Percentiles rank a stretch among this genome's conserved stretches.
phyloP scores from a whole-genome alignment of 73 alveolate species.

The Urostyla sp. region DNA sequence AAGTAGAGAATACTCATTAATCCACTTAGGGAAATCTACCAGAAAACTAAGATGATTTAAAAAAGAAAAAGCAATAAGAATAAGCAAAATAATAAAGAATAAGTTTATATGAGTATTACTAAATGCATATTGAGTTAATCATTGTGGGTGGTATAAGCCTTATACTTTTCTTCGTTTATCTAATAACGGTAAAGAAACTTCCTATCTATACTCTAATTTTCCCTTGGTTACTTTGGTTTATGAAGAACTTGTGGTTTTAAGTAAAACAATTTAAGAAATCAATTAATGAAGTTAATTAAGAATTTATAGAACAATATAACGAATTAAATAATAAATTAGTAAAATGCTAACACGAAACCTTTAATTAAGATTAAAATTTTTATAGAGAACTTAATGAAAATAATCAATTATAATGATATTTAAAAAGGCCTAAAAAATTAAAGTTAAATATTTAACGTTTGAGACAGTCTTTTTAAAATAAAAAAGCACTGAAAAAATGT shows the following conservation, averaged over 20 bases:
- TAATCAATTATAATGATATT: background rate
- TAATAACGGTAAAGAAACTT: constrained; percentile 3
- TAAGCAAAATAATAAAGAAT: background rate
- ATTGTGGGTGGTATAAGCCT: background rate
- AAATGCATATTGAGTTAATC: constrained; percentile 1
- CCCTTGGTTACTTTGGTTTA: constrained; percentile 39
- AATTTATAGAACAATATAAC: background rate
- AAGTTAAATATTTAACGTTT: background rate
- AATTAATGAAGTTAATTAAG: background rate
- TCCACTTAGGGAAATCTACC: too few species aligned
- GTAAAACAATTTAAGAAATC: background rate
- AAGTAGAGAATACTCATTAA: too few species aligned
- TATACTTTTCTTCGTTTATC: background rate
- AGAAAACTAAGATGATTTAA: too few species aligned
- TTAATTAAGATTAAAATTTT: too few species aligned
- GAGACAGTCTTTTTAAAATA: background rate
- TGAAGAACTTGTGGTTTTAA: background rate
- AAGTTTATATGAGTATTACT: constrained; percentile 34
- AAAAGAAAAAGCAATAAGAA: too few species aligned
- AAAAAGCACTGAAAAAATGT: constrained; percentile 2
- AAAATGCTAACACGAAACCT: too few species aligned
- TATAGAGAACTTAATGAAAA: too few species aligned
- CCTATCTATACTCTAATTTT: constrained; percentile 3
- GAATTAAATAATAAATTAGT: background rate
- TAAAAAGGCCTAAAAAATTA: background rate